These are phyloP conservation scores for Arthrobotrys iridis DNA, from an alignment of 2,329 filamentous ascomycete species.

Conservation along the genomic window DNA sequence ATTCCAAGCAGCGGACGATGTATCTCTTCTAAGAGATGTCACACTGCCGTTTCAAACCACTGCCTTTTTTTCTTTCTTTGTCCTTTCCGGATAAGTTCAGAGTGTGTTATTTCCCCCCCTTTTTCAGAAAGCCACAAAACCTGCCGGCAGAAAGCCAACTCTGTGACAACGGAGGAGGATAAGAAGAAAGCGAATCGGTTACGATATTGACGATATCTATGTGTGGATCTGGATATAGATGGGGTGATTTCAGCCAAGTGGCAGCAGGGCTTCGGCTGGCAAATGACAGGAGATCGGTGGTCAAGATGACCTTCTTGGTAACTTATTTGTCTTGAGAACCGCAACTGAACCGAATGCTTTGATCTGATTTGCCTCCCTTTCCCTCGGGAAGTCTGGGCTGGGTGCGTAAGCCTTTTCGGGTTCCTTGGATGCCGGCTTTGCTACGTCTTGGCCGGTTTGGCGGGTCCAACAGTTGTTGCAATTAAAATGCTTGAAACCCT, in stretches of 20 bases:
- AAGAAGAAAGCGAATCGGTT: background rate
- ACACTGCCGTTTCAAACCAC: constrained; percentile 21
- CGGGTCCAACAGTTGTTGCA: constrained; percentile 30
- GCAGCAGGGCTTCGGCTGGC: constrained; percentile 34
- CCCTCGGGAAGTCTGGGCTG: constrained; percentile 44
- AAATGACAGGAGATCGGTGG: constrained; percentile 15
- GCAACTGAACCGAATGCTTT: constrained; percentile 22
- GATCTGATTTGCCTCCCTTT: constrained; percentile 39
- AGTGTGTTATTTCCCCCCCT: constrained; percentile 34
- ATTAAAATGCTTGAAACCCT: constrained; percentile 13
- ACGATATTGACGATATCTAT: constrained; percentile 5
- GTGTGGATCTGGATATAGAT: background rate
- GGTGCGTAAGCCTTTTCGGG: constrained; percentile 54
- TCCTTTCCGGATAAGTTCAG: constrained; percentile 50
- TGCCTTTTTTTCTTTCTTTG: background rate
- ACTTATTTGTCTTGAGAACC: constrained; percentile 28
- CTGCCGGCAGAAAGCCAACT: background rate
- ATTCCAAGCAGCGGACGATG: constrained; percentile 5
- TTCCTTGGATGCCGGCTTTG: constrained; percentile 52
- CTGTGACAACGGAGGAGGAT: background rate
- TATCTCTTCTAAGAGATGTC: constrained; percentile 1
- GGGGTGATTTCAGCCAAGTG: constrained; percentile 21
- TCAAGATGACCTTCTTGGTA: constrained; percentile 39
- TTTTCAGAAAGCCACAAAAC: constrained; percentile 23
- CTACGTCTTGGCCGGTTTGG: constrained; percentile 50